Conservation (phyloP, 345 rosid species). For the Populus simonii region DNA sequence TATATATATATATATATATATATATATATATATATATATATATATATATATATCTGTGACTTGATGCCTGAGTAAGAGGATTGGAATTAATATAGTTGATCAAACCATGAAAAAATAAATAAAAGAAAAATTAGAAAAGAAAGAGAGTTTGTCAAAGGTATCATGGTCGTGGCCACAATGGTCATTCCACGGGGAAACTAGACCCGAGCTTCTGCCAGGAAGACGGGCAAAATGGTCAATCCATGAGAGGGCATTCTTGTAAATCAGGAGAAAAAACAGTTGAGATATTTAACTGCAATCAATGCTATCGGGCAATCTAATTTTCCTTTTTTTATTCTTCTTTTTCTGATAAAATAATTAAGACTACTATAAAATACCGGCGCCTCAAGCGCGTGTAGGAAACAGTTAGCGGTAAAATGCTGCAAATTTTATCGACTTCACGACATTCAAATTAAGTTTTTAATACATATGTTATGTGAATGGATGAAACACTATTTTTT, state of each 20-base stretch:
- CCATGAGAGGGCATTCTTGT: not conserved
- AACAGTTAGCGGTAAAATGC: not conserved
- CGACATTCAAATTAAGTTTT: too few species aligned
- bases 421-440: not conserved
- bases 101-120: too few species aligned
- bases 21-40: too few species aligned
- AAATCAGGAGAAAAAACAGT: not conserved
- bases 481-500: too few species aligned
- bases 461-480: too few species aligned
- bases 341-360: not conserved
- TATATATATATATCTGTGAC: too few species aligned
- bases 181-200: not conserved
- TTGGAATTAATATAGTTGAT: too few species aligned
- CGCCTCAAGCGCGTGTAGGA: not conserved
- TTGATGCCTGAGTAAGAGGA: too few species aligned
- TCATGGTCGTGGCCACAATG: not conserved
- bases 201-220: too few species aligned
- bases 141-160: not conserved
- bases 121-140: not conserved
- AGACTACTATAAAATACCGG: not conserved
- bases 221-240: not conserved
- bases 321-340: not conserved
- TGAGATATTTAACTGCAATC: not conserved
- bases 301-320: not conserved
- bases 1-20: too few species aligned